A percentile compares a stretch with the other conserved stretches of the same genome.
Evolutionary conservation across 2,329 filamentous ascomycete species (phyloP).

Genomic region (Neofusicoccum sp.): DNA sequence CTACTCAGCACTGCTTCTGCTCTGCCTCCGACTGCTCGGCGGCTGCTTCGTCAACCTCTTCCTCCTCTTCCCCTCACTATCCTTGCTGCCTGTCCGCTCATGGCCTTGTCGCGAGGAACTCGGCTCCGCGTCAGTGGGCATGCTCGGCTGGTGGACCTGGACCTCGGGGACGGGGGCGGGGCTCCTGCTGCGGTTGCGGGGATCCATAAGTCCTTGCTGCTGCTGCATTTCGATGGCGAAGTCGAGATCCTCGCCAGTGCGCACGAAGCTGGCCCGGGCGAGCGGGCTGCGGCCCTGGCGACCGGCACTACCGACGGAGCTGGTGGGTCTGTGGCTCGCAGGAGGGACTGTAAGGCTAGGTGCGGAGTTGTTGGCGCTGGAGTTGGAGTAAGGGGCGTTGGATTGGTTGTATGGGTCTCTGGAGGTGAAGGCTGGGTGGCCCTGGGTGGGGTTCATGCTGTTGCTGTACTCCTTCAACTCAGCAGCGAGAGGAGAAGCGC

Average conservation of each 20-base stretch:
- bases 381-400: conserved; percentile 5
- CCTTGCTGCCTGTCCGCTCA: conserved; percentile 31
- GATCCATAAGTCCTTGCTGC: conserved; percentile 24
- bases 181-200: conserved; percentile 6
- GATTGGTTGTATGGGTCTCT: background rate
- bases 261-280: conserved; percentile 44
- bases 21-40: background rate
- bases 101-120: conserved; percentile 22
- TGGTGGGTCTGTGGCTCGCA: background rate
- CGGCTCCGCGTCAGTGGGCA: conserved; percentile 35
- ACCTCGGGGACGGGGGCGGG: background rate
- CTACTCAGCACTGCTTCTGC: background rate
- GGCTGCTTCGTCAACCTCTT: conserved; percentile 36
- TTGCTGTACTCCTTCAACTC: conserved; percentile 6
- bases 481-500: conserved; percentile 1
- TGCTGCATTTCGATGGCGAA: conserved; percentile 34
- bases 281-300: conserved; percentile 43
- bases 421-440: background rate
- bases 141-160: conserved; percentile 27
- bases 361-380: conserved; percentile 1
- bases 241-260: conserved; percentile 32
- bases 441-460: background rate
- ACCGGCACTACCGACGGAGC: background rate
- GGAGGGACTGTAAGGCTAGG: background rate
- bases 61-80: conserved; percentile 34